Percentiles rank a stretch among this genome's conserved stretches.
Conservation (phyloP, 75 land plant genomes). For the Pinus albicaulis region DNA sequence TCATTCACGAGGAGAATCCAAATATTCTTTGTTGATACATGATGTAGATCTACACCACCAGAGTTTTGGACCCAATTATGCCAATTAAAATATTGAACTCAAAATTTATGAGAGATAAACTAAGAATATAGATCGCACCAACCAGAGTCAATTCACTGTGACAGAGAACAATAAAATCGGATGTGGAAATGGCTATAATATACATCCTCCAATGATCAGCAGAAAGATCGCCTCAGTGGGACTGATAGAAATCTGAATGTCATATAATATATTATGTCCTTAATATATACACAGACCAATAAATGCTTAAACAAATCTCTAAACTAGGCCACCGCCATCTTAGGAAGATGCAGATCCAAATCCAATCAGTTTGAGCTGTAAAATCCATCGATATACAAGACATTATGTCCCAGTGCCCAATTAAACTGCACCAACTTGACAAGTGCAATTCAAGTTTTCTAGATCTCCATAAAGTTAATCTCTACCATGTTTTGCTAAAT, state of each 20-base stretch:
- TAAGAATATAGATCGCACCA: not conserved
- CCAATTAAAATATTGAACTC: not conserved
- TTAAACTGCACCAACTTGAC: not conserved
- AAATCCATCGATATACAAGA: slow-evolving; percentile 5
- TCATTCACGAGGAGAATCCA: not conserved
- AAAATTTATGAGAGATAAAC: not conserved
- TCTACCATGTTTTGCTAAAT: not conserved
- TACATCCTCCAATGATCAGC: not conserved
- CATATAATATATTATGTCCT: not conserved
- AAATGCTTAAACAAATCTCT: no score
- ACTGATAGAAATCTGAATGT: not conserved
- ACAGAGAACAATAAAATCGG: not conserved
- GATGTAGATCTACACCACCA: not conserved
- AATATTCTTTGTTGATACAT: not conserved
- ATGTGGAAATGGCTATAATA: not conserved
- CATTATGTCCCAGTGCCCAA: not conserved
- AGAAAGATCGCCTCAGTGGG: not conserved
- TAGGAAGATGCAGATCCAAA: slow-evolving; percentile 4
- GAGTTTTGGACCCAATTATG: not conserved
- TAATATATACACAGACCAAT: slow-evolving; percentile 1
- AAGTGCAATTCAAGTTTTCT: slow-evolving; percentile 6
- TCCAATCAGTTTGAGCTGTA: not conserved
- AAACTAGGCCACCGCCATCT: not conserved
- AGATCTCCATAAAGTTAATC: not conserved
- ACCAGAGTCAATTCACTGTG: not conserved